Percentiles rank a stretch among this genome's conserved stretches.
Conservation (phyloP, 2,329 filamentous ascomycete genomes). For the Chaetomium strumarium region DNA sequence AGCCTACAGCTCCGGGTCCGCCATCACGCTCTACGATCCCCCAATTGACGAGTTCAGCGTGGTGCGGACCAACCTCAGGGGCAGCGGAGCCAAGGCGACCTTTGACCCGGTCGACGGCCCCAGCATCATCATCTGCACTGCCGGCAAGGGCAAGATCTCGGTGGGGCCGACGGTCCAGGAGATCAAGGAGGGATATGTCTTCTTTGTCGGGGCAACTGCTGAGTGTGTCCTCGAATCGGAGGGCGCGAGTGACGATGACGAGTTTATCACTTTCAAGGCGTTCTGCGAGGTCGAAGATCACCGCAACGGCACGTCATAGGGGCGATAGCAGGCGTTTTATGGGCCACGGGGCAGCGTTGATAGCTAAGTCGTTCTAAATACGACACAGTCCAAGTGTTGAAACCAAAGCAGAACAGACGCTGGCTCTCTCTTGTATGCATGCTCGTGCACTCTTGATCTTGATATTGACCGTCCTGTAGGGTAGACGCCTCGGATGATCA, state of each 20-base stretch:
- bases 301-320: conserved; percentile 33
- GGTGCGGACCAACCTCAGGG: conserved; percentile 69
- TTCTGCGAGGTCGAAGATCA: conserved; percentile 74
- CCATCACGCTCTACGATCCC: conserved; percentile 77
- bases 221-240: conserved; percentile 72
- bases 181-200: conserved; percentile 67
- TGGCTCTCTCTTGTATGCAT: too few relatives aligned
- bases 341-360: too few relatives aligned
- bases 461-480: too few relatives aligned
- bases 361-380: too few relatives aligned
- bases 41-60: conserved; percentile 96
- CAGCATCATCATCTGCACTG: conserved; percentile 87
- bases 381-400: too few relatives aligned
- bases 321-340: too few relatives aligned
- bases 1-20: conserved; percentile 72
- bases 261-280: conserved; percentile 85
- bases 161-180: conserved; percentile 78
- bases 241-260: conserved; percentile 50
- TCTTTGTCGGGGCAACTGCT: conserved; percentile 82
- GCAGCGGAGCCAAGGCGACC: conserved; percentile 69
- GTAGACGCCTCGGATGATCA: too few relatives aligned
- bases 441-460: too few relatives aligned
- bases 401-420: too few relatives aligned
- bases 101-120: conserved; percentile 85
- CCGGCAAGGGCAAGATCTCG: conserved; percentile 73